Evolutionary conservation across 2,329 filamentous ascomycete genomes (phyloP), one percentile per base, ranked within the genome.

Genomic region (Parafenestella ontariensis): DNA sequence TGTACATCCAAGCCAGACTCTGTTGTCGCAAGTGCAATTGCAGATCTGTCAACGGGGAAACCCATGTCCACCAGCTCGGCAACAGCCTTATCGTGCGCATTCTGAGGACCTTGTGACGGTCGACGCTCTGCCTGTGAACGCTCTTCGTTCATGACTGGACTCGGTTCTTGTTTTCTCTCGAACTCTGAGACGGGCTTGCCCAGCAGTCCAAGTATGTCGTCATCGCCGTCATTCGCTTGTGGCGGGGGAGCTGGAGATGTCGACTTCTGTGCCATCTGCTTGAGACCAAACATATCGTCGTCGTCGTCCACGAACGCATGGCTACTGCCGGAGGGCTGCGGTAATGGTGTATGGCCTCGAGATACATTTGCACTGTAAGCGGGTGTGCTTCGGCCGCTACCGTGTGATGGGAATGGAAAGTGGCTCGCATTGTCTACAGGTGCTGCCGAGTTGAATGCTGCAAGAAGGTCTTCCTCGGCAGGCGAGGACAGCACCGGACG

Each of bases 61-160:
- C 95, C 95, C 86, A 98, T 98, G 63, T 97, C 94, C 3, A 97
- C 87, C 23, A 99, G 79, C 72, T 98, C 92, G 9, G 91, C 91
- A 23, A 98, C 85, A 9, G 92, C 91, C 62, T 85, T 86, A 69
- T 96, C 92, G 53, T 89, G 87, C 1, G 85, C 86, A 65, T 78
- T 79, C 2, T 66, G 66, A 2, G 74, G 55, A 13, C 55, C 59
- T 45, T 65, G 61, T 7, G 66, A 62, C 5, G 62, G 48, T 36
- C 69, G 62, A 17, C 43, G 60, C 36, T 48, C 54, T 18, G 49
- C 26, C 17, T 58, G 46, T 8, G 49, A 29, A 31, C 17, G 47
- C n/a, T 36, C 41, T 54, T 60, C 54, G 20, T 55, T 52, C 3
- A 45, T 23, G 4, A 31, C 54, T 24, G 56, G 55, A 33, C 17